Evolutionary conservation across 2,329 filamentous ascomycete genomes (phyloP).

Genomic region (Blumeria graminis): DNA sequence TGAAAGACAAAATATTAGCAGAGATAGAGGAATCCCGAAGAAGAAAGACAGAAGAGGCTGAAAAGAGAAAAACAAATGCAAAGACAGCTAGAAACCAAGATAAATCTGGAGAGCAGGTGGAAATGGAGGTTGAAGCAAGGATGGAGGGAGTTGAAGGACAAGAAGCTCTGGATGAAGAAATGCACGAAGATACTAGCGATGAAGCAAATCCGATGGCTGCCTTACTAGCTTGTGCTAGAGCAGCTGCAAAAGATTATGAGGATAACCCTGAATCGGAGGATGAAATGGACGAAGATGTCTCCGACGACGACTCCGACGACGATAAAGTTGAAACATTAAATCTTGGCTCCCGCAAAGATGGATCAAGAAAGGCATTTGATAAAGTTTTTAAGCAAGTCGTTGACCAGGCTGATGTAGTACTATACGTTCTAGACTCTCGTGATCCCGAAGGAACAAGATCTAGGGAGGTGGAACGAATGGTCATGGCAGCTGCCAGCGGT

Average conservation of each 20-base stretch:
- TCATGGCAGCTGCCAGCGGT: conserved; percentile 67
- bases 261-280: conserved; percentile 19
- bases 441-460: conserved; percentile 82
- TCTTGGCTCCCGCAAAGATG: conserved; percentile 28
- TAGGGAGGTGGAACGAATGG: conserved; percentile 67
- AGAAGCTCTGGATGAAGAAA: conserved; percentile 24
- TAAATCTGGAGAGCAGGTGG: conserved; percentile 25
- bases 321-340: conserved; percentile 26
- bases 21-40: conserved; percentile 80
- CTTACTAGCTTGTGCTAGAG: conserved; percentile 61
- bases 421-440: conserved; percentile 81
- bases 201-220: conserved; percentile 79
- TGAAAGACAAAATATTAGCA: conserved; percentile 83
- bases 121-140: conserved; percentile 20
- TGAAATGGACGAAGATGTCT: conserved; percentile 30
- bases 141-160: conserved; percentile 23
- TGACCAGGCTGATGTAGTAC: conserved; percentile 66
- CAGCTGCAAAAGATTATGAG: conserved; percentile 54
- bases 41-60: conserved; percentile 56
- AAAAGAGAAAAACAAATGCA: conserved; percentile 45
- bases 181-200: conserved; percentile 33
- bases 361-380: conserved; percentile 71
- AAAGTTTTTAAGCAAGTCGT: conserved; percentile 91
- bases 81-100: conserved; percentile 37
- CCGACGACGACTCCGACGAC: conserved; percentile 21